Base-by-base conservation (phyloP, 1,284 basidiomycete genomes). In the Cutaneotrichosporon mucoides region DNA sequence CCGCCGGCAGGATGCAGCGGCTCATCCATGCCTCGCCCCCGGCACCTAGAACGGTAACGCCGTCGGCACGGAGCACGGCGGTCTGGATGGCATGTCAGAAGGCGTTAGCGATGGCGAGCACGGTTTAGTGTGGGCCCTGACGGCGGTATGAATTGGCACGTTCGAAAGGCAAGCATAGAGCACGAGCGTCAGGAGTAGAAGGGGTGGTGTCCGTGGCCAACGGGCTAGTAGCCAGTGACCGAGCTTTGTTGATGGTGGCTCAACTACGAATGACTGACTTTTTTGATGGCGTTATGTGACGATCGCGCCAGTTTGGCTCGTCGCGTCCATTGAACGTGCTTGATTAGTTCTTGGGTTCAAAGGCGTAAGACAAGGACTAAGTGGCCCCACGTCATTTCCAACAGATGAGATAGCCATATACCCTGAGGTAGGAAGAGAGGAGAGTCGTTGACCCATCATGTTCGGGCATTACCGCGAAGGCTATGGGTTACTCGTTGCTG, bases 201-300 rank as follows among this genome's bases (percentile, higher is more conserved):
- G 24, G 24, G 24, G 24, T 24, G 24, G 24, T 2, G 24, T 24
- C 24, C 24, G 24, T 24, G 24, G 24, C 24, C 38, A 40, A 40
- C 12, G 38, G 8, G 38, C 9, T 40, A 24, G 24, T 40, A 40
- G 38, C 38, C 38, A 36, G 13, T 24, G 24, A 24, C 24, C 24
- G 24, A 24, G 13, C 6, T 24, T 33, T 12, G 34, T 36, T 24
- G 35, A 12, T 48, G 46, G 45, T 13, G 5, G 11, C 10, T n/a
- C 24, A 36, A 48, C 46, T 48, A 48, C 46, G 46, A 48, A 48
- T 48, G 46, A 24, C 34, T 9, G 46, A 9, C 24, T 24, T 24
- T 34, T 48, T n/a, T 48, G 46, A 48, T 48, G 46, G 46, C 46
- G 46, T 48, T 48, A 48, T 48, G 46, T 48, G 46, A 48, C 46